These are phyloP conservation scores for Penicillium daleae DNA, from an alignment of 495 filamentous ascomycete genomes.

Conservation along the genomic window DNA sequence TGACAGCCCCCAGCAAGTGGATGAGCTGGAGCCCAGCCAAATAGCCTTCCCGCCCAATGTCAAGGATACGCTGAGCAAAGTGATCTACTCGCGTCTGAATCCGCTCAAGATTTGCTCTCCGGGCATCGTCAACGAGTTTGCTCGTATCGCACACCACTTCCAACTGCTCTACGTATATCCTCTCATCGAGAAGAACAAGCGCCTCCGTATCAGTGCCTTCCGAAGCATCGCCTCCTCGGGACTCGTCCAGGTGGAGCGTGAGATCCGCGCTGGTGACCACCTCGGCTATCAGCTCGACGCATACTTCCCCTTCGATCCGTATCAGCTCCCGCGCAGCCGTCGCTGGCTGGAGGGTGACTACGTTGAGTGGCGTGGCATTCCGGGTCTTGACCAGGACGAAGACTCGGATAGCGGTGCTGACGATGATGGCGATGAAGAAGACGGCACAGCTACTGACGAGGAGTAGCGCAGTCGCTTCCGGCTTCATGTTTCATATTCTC, in stretches of 20 bases:
- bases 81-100: slow-evolving; percentile 86
- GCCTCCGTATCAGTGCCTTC: slow-evolving; percentile 69
- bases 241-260: slow-evolving; percentile 58
- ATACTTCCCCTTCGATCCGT: slow-evolving; percentile 97
- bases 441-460: slow-evolving; percentile 44
- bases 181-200: slow-evolving; percentile 90
- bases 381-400: slow-evolving; percentile 64
- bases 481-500: background rate
- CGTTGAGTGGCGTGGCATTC: slow-evolving; percentile 77
- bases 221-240: slow-evolving; percentile 40
- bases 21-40: slow-evolving; percentile 62
- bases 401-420: slow-evolving; percentile 52
- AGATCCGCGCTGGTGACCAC: slow-evolving; percentile 63
- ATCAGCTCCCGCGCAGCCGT: slow-evolving; percentile 80
- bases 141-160: slow-evolving; percentile 79
- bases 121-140: slow-evolving; percentile 87
- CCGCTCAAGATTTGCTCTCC: slow-evolving; percentile 96
- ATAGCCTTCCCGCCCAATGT: slow-evolving; percentile 74
- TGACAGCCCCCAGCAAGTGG: slow-evolving; percentile 53
- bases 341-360: slow-evolving; percentile 87
- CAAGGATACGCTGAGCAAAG: slow-evolving; percentile 69
- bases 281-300: slow-evolving; percentile 82
- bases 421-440: slow-evolving; percentile 36
- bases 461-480: slow-evolving; percentile 26
- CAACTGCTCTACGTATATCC: slow-evolving; percentile 85